Evolutionary conservation across 2,329 filamentous ascomycete species (phyloP), one percentile per base, ranked within the genome.

Genomic region (Rutstroemia sp.): DNA sequence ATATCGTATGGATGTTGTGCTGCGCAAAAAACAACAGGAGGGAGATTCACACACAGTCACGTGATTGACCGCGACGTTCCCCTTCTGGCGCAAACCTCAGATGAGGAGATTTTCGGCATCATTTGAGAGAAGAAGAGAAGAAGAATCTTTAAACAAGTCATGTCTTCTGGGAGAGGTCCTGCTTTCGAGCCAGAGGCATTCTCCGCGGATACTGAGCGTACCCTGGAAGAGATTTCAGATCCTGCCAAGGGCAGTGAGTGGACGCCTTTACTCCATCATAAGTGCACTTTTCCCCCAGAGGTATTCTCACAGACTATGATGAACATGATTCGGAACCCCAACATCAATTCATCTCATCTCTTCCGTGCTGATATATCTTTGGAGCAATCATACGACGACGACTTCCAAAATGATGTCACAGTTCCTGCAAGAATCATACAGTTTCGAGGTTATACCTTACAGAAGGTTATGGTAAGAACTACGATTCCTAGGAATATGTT

Each of bases 401-500:
- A 66, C 2, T 58, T 66, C 4, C 65, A 68, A 19, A 63, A 61
- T 23, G 63, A 69, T 27, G 61, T 68, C 17, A 61, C 68, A n/a
- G 66, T 68, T 6, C 42, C 60, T 54, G 70, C 71, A 21, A 60
- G 63, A 51, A 71, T 79, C 8, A 69, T 77, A 38, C 71, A 74
- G 46, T 80, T 85, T 61, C 63, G 62, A 49, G 71, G 67, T 48
- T 76, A 76, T 58, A 62, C 69, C 30, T 73, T 83, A 34, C 75
- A 78, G 23, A 83, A 86, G 61, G 83, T 83, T 1, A 76, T 96
- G 19, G 80, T 96, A 7, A 80, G 92, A 58, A 86, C 79, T 59
- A 75, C 96, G 64, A 84, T 96, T 48, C 92, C 92, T 3, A 79
- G 92, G 51, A 96, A 96, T 70, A 82, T 84, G 2, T 78, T 84